These are phyloP conservation scores for Elaeagnus macrophylla DNA, from an alignment of 306 rosid genomes.

Conservation along the genomic window DNA sequence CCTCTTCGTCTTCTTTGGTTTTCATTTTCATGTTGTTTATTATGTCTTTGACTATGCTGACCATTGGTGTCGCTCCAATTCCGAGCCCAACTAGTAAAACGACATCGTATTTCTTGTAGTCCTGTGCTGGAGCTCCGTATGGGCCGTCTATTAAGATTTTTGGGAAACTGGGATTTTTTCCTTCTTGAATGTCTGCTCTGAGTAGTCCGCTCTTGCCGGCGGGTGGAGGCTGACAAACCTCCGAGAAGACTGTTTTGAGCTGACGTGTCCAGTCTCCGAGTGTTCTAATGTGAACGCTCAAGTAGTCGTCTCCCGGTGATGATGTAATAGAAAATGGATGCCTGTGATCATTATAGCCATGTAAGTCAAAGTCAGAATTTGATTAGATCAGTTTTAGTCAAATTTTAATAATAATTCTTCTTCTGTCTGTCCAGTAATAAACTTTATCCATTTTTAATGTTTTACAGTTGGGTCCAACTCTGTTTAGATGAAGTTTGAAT, in stretches of 20 bases:
- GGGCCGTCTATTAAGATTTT: conserved; percentile 51
- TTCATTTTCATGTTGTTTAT: conserved; percentile 27
- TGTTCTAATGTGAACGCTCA: conserved; percentile 53
- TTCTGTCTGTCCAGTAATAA: too few species aligned
- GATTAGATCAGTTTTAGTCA: neutral
- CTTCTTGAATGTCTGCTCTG: conserved; percentile 39
- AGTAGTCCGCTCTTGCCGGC: conserved; percentile 50
- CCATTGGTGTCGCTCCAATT: conserved; percentile 59
- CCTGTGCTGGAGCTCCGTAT: conserved; percentile 59
- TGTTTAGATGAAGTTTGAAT: too few species aligned
- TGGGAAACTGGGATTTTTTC: conserved; percentile 33
- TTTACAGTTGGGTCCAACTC: too few species aligned
- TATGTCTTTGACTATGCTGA: conserved; percentile 54
- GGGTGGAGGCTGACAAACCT: conserved; percentile 41
- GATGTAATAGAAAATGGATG: conserved; percentile 61
- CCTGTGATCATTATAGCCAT: conserved; percentile 21
- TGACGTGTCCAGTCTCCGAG: conserved; percentile 55
- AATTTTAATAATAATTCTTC: too few species aligned
- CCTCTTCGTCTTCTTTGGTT: conserved; percentile 20
- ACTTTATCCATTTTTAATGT: too few species aligned
- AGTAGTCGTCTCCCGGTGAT: conserved; percentile 43
- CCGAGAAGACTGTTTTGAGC: conserved; percentile 42
- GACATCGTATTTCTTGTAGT: conserved; percentile 53
- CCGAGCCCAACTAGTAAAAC: conserved; percentile 52
- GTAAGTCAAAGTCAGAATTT: neutral